Conservation (phyloP, 306 rosid genomes). For the Quercus variabilis region DNA sequence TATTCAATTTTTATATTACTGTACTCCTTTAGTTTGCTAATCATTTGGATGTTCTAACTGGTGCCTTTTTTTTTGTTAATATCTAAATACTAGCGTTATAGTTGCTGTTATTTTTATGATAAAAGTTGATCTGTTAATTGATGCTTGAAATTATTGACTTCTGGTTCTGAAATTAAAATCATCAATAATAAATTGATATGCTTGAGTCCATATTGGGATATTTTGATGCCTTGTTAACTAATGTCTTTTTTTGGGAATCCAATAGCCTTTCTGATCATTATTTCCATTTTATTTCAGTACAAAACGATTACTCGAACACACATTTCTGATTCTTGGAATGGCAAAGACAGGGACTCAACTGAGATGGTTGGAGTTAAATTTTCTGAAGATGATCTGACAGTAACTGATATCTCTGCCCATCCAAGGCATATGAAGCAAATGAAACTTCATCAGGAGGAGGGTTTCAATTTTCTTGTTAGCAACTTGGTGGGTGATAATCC, state of each 20-base stretch:
- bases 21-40: neutral
- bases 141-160: too few species aligned
- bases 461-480: conserved; percentile 84
- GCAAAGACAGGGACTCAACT: conserved; percentile 33
- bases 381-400: conserved; percentile 41
- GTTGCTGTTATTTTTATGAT: neutral
- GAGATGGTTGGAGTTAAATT: conserved; percentile 46
- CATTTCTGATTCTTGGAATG: conserved; percentile 51
- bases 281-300: conserved; percentile 42
- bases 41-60: neutral
- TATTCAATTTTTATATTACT: neutral
- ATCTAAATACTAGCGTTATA: neutral
- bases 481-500: conserved; percentile 80
- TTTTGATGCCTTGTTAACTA: neutral
- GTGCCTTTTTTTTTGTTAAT: neutral
- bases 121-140: neutral
- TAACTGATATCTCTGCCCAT: conserved; percentile 62
- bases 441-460: conserved; percentile 91
- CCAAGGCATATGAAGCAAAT: conserved; percentile 83
- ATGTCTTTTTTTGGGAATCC: neutral
- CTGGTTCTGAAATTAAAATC: neutral
- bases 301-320: conserved; percentile 74
- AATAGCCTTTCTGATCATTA: neutral
- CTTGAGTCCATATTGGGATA: neutral
- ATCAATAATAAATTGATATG: neutral